These are phyloP conservation scores for Candida jianshihensis DNA, from an alignment of 805 yeast genomes.

Conservation along the genomic window DNA sequence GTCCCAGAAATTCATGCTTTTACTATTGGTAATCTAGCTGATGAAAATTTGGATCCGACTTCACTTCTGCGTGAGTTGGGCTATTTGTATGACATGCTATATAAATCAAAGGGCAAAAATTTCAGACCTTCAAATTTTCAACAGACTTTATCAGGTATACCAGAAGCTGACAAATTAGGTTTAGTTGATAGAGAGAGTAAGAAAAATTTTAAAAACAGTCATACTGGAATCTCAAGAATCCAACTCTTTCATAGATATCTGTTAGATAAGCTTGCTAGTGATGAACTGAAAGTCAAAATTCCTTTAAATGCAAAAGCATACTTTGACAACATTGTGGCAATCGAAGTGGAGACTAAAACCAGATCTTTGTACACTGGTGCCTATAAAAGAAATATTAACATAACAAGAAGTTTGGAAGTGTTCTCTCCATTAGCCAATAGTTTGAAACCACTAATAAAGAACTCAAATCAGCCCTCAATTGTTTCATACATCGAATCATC, in stretches of 20 bases:
- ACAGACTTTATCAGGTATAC: slow-evolving; percentile 37
- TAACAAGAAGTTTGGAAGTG: slow-evolving; percentile 12
- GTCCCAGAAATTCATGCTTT: slow-evolving; percentile 67
- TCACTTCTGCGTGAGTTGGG: slow-evolving; percentile 78
- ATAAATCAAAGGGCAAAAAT: slow-evolving; percentile 69
- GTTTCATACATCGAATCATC: slow-evolving; percentile 57
- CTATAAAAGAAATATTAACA: slow-evolving; percentile 3
- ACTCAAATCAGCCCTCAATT: slow-evolving; percentile 30
- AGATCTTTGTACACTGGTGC: slow-evolving; percentile 21
- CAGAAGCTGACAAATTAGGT: slow-evolving; percentile 46
- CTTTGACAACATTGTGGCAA: slow-evolving; percentile 32
- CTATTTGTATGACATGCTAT: slow-evolving; percentile 85
- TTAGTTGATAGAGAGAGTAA: slow-evolving; percentile 41
- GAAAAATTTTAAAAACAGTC: background rate
- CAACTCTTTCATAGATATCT: slow-evolving; percentile 55
- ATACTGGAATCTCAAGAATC: slow-evolving; percentile 23
- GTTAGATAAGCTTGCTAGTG: slow-evolving; percentile 43
- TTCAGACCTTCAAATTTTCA: slow-evolving; percentile 81
- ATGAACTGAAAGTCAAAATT: slow-evolving; percentile 33
- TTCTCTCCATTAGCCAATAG: slow-evolving; percentile 8
- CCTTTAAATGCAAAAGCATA: background rate
- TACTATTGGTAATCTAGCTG: slow-evolving; percentile 47
- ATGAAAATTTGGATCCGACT: slow-evolving; percentile 37
- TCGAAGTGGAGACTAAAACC: slow-evolving; percentile 36
- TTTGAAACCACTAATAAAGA: slow-evolving; percentile 22